Conservation (phyloP, 164 flowering plant species). For the Cinnamomum micranthum region DNA sequence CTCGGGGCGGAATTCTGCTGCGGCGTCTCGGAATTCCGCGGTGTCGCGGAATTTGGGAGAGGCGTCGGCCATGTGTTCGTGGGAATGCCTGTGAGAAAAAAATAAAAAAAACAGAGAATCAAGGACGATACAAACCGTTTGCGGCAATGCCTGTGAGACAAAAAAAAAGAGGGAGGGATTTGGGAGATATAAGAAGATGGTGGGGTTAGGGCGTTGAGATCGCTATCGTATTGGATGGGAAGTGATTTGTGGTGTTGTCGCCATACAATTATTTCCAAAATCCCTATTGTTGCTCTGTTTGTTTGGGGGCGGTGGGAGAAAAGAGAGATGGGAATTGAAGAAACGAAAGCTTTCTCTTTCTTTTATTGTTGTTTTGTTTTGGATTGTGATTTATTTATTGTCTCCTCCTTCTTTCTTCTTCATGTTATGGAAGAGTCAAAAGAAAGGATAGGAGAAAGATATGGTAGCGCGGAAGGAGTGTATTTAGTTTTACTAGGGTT, state of each 20-base stretch:
- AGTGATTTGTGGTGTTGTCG: constrained; percentile 23
- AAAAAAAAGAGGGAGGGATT: not conserved
- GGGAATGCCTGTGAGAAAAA: not conserved
- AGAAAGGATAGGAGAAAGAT: not conserved
- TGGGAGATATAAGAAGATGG: not conserved
- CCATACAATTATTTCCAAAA: constrained; percentile 12
- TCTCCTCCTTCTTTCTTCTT: not conserved
- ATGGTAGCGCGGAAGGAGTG: too few relatives aligned
- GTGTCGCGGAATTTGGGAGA: constrained; percentile 27
- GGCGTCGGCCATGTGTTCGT: constrained; percentile 18
- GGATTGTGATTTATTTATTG: not conserved
- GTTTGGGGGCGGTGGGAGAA: not conserved
- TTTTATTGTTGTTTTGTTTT: not conserved
- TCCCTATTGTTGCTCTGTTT: not conserved
- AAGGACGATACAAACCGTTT: too few relatives aligned
- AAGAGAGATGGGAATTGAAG: not conserved
- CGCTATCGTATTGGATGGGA: constrained; percentile 23
- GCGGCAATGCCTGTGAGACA: not conserved
- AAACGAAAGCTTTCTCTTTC: too few relatives aligned
- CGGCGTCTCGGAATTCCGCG: constrained; percentile 2
- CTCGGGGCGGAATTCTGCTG: constrained; percentile 22
- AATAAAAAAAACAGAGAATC: not conserved
- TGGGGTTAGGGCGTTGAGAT: constrained; percentile 8
- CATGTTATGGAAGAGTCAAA: not conserved
- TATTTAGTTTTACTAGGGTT: too few relatives aligned